phyloP scores from a whole-genome alignment of 352 stramenopile genomes.

The Blastocystis sp. region DNA sequence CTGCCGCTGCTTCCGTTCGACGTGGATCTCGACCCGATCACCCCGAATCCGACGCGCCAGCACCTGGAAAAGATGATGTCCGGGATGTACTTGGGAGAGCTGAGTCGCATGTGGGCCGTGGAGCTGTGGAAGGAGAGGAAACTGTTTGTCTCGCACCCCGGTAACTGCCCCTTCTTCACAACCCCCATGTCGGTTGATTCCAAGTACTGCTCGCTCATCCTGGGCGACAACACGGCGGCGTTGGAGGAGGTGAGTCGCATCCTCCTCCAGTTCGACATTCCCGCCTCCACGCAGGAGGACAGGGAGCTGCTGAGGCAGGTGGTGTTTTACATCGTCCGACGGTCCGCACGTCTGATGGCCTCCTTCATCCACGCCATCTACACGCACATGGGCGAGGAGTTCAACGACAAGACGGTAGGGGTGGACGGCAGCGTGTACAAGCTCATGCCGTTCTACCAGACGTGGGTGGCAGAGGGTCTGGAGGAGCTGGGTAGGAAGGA shows the following conservation, averaged over 20 bases:
- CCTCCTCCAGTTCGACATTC: slow-evolving; percentile 46
- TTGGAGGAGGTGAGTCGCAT: slow-evolving; percentile 59
- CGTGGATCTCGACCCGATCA: slow-evolving; percentile 70
- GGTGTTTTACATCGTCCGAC: slow-evolving; percentile 71
- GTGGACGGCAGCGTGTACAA: slow-evolving; percentile 74
- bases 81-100: slow-evolving; percentile 72
- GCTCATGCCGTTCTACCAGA: slow-evolving; percentile 71
- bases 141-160: slow-evolving; percentile 28
- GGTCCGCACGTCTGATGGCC: slow-evolving; percentile 71
- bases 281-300: slow-evolving; percentile 70
- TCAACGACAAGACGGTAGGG: slow-evolving; percentile 69
- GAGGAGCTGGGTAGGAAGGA: slow-evolving; percentile 32
- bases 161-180: slow-evolving; percentile 30
- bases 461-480: slow-evolving; percentile 30
- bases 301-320: slow-evolving; percentile 71
- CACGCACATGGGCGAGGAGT: slow-evolving; percentile 62
- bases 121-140: slow-evolving; percentile 70
- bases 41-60: slow-evolving; percentile 71
- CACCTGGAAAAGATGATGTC: slow-evolving; percentile 74
- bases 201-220: slow-evolving; percentile 56
- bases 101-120: slow-evolving; percentile 71
- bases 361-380: slow-evolving; percentile 71
- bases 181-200: slow-evolving; percentile 61
- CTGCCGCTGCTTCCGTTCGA: slow-evolving; percentile 71
- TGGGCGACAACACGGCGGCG: slow-evolving; percentile 13